phyloP scores from a whole-genome alignment of 1,284 basidiomycete genomes.

The Leccinum pachyderme region DNA sequence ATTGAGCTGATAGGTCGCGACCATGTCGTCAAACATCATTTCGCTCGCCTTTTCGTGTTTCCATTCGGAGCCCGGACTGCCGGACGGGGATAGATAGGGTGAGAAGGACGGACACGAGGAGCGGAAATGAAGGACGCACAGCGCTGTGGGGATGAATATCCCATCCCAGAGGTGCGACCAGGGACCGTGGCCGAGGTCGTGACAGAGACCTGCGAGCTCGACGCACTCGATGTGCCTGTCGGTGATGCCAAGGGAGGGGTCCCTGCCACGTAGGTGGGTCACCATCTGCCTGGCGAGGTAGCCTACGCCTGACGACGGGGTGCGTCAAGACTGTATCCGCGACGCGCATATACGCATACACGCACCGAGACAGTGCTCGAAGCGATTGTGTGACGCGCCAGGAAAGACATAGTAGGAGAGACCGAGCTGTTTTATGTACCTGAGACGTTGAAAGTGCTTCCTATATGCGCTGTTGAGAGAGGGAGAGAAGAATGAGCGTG shows the following conservation, averaged over 20 bases:
- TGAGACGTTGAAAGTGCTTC: slow-evolving; percentile 70
- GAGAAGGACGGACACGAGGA: neutral
- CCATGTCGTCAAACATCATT: slow-evolving; percentile 59
- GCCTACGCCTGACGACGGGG: slow-evolving; percentile 53
- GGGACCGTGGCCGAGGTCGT: slow-evolving; percentile 59
- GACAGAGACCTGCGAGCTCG: slow-evolving; percentile 54
- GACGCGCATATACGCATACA: neutral
- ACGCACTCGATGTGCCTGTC: slow-evolving; percentile 51
- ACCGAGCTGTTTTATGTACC: slow-evolving; percentile 75
- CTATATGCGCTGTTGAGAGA: slow-evolving; percentile 35
- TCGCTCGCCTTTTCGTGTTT: slow-evolving; percentile 56
- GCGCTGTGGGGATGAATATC: slow-evolving; percentile 47
- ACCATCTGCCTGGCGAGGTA: slow-evolving; percentile 64
- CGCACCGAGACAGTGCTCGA: slow-evolving; percentile 74
- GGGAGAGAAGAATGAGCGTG: neutral
- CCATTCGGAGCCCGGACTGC: slow-evolving; percentile 38
- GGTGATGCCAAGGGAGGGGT: slow-evolving; percentile 63
- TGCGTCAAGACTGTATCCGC: neutral
- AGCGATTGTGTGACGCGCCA: slow-evolving; percentile 72
- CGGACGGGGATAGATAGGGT: neutral
- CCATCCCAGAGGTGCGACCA: slow-evolving; percentile 62
- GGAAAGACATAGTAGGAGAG: slow-evolving; percentile 74
- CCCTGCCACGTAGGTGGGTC: slow-evolving; percentile 52
- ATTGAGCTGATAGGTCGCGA: slow-evolving; percentile 42
- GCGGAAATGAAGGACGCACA: slow-evolving; percentile 34